A percentile compares a stretch with the other conserved stretches of the same genome.
These are phyloP conservation scores for Acaromyces ingoldii DNA, from an alignment of 1,284 basidiomycete genomes.

Conservation along the genomic window DNA sequence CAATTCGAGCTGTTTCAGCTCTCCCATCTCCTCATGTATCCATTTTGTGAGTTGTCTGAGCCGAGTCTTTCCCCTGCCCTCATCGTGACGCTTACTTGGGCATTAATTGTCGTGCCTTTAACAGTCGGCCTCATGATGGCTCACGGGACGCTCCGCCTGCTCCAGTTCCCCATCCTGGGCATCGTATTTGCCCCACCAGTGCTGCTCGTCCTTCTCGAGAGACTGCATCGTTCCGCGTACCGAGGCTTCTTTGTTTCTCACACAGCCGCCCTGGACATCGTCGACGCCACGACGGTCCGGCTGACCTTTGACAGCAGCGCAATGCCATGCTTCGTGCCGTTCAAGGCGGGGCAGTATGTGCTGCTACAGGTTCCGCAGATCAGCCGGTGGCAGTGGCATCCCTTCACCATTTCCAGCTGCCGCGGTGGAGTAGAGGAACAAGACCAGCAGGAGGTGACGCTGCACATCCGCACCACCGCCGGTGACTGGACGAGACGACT, in stretches of 20 bases:
- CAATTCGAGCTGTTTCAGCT: conserved; percentile 10
- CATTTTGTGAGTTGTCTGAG: too few species aligned
- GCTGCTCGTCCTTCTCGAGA: conserved; percentile 7
- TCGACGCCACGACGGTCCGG: conserved; percentile 5
- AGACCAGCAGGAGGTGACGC: conserved; percentile 3
- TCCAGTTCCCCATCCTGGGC: conserved; percentile 10
- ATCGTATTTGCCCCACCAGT: conserved; percentile 7
- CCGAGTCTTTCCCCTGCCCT: too few species aligned
- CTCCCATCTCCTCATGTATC: conserved; percentile 15
- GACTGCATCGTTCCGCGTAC: too few species aligned
- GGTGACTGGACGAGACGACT: conserved; percentile 10
- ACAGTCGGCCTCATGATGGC: conserved; percentile 9
- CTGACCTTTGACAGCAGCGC: too few species aligned
- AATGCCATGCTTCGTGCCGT: conserved; percentile 2
- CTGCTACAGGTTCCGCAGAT: conserved; percentile 8
- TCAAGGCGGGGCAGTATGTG: conserved; percentile 11
- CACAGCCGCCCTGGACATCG: not conserved
- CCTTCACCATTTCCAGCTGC: conserved; percentile 13
- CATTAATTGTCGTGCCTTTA: too few species aligned
- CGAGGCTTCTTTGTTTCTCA: not conserved
- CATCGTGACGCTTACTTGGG: too few species aligned
- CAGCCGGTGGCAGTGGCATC: conserved; percentile 10
- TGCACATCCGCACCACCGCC: conserved; percentile 10
- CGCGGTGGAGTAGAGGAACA: too few species aligned
- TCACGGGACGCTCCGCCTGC: conserved; percentile 7